These are phyloP conservation scores for Collariella sp. DNA, from an alignment of 495 filamentous ascomycete species.

Conservation along the genomic window DNA sequence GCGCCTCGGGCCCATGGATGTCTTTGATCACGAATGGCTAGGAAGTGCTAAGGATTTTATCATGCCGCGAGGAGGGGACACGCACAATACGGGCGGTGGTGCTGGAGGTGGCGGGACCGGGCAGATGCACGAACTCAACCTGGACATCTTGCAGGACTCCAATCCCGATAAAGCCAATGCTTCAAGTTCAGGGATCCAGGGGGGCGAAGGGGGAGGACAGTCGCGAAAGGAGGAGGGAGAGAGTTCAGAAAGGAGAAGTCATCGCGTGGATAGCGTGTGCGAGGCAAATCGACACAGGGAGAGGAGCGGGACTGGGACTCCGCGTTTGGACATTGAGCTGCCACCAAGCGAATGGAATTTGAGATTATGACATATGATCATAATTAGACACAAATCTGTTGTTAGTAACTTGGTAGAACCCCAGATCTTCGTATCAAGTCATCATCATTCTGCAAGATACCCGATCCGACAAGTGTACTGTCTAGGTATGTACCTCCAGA, in stretches of 20 bases:
- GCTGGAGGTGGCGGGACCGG: background rate
- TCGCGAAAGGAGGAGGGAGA: background rate
- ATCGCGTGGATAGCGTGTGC: background rate
- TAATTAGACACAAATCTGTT: too few relatives aligned
- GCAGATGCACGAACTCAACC: slow-evolving; percentile 14
- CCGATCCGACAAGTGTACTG: too few relatives aligned
- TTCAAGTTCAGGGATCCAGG: background rate
- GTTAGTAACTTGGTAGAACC: too few relatives aligned
- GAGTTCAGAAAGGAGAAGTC: background rate
- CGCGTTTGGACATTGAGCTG: too few relatives aligned
- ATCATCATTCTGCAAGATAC: too few relatives aligned
- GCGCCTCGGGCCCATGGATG: background rate
- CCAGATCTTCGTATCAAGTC: too few relatives aligned
- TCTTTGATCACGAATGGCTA: slow-evolving; percentile 4
- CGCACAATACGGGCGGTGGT: background rate
- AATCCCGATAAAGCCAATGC: background rate
- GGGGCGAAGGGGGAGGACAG: background rate
- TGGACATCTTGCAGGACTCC: background rate
- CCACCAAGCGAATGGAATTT: too few relatives aligned
- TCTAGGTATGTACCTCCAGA: too few relatives aligned
- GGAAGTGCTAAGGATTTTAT: background rate
- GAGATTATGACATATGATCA: too few relatives aligned
- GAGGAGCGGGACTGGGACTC: background rate
- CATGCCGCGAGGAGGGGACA: background rate
- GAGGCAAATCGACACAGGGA: background rate